A percentile compares a stretch with the other conserved stretches of the same genome.
phyloP scores from a whole-genome alignment of 441 rosid genomes.

The Gossypium schwendimanii region DNA sequence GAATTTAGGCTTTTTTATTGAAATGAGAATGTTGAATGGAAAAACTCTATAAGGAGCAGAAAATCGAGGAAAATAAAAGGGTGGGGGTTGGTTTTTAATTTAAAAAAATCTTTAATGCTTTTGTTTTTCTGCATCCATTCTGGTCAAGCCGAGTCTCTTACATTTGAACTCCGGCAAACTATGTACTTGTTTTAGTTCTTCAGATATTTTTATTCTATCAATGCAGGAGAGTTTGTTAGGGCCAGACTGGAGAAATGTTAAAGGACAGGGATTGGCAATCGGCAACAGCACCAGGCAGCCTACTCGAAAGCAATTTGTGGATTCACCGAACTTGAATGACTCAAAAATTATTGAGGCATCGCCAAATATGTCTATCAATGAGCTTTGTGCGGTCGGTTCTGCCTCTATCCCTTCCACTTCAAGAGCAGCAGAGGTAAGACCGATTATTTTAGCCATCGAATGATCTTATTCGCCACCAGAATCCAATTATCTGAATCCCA shows the following conservation, averaged over 20 bases:
- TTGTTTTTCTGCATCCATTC: conserved; percentile 3
- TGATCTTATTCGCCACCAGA: not conserved
- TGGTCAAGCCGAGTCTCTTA: not conserved
- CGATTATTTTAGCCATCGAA: not conserved
- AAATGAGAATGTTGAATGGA: conserved; percentile 6
- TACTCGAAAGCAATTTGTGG: conserved; percentile 54
- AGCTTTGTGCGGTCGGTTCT: conserved; percentile 58
- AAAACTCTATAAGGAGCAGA: not conserved
- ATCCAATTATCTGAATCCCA: not conserved
- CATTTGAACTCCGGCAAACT: not conserved
- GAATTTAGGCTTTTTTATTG: not conserved
- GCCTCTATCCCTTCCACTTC: conserved; percentile 65
- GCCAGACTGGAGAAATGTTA: conserved; percentile 67
- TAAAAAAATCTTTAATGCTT: not conserved
- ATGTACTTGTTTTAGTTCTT: not conserved
- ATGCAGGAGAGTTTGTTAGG: conserved; percentile 57
- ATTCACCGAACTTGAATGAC: conserved; percentile 54
- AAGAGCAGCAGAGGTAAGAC: conserved; percentile 64
- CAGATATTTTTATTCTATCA: not conserved
- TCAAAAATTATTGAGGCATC: conserved; percentile 65
- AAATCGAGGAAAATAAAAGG: not conserved
- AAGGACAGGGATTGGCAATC: conserved; percentile 32
- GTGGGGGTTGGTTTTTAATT: too few relatives aligned
- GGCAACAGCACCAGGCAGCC: conserved; percentile 68
- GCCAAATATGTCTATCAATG: conserved; percentile 52